Evolutionary conservation across 257 asterid species (phyloP), one percentile per base, ranked within the genome.

Genomic region (Orobanche coerulescens): DNA sequence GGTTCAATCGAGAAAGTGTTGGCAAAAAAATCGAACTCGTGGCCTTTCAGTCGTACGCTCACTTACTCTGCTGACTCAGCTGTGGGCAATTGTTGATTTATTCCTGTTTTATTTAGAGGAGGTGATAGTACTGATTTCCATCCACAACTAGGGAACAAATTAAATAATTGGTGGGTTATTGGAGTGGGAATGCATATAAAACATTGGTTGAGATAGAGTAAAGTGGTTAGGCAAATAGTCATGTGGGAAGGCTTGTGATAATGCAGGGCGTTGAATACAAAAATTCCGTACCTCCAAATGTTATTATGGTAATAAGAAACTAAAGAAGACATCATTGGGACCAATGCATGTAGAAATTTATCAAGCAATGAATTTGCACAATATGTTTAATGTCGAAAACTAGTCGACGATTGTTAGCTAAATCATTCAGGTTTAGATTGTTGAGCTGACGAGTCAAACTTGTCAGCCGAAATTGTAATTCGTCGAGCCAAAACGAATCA

Each of bases 201-300:
- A 67, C 51, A n/a, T n/a, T n/a, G n/a, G n/a, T n/a, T n/a, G n/a
- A n/a, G n/a, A n/a, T n/a, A n/a, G n/a, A n/a, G n/a, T n/a, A n/a
- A 64, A 51, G 54, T 49, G 57, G 72, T 47, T 73, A 55, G 62
- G 22, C 60, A 60, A 63, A 72, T 68, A 33, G 40, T 82, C 85
- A 78, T 82, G 90, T 85, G 77, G 75, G 69, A 66, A 74, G 77
- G 76, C 85, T 81, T 81, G 92, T 84, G 92, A 67, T n/a, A n/a
- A n/a, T n/a, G n/a, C n/a, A 62, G 23, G 67, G 33, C 58, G 64
- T 67, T 66, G 57, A 58, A 69, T 49, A 61, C 12, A n/a, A 64
- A 19, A 56, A 28, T 68, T 68, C 43, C 22, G 24, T 65, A 42
- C 58, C 20, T 58, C 47, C 50, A 54, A 33, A 64, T 51, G 40